A percentile compares a stretch with the other conserved stretches of the same genome.
Conservation (phyloP, 2,329 filamentous ascomycete genomes). For the Macrophomina phaseolina region DNA sequence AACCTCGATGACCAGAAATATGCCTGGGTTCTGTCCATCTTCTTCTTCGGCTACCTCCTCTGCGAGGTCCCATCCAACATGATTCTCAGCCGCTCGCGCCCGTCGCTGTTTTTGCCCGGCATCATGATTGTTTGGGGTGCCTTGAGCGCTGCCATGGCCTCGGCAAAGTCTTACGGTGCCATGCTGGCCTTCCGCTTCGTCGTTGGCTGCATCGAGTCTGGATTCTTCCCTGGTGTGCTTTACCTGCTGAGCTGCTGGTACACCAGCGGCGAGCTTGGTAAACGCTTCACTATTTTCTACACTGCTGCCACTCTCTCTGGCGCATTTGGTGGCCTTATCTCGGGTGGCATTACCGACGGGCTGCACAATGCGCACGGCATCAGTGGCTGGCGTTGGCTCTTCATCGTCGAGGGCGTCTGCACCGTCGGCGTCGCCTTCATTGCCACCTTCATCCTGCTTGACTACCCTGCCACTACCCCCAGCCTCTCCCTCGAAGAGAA, state of each 20-base stretch:
- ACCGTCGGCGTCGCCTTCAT: conserved; percentile 30
- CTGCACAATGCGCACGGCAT: conserved; percentile 53
- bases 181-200: conserved; percentile 54
- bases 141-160: conserved; percentile 57
- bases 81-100: conserved; percentile 64
- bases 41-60: conserved; percentile 61
- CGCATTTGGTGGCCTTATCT: conserved; percentile 66
- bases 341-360: conserved; percentile 62
- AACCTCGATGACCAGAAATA: conserved; percentile 44
- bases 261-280: conserved; percentile 24
- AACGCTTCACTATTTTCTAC: conserved; percentile 66
- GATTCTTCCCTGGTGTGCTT: conserved; percentile 30
- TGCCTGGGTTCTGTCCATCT: conserved; percentile 59
- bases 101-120: conserved; percentile 47
- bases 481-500: conserved; percentile 63
- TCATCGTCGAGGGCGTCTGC: conserved; percentile 41
- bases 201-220: conserved; percentile 47
- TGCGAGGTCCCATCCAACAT: conserved; percentile 65
- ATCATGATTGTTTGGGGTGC: conserved; percentile 60
- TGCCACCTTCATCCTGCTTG: conserved; percentile 59
- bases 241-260: conserved; percentile 29
- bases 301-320: conserved; percentile 63
- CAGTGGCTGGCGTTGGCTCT: conserved; percentile 43
- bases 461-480: conserved; percentile 63
- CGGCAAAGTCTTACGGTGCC: conserved; percentile 53